Evolutionary conservation across 2,329 filamentous ascomycete genomes (phyloP).

Genomic region (Aureobasidium sp.): DNA sequence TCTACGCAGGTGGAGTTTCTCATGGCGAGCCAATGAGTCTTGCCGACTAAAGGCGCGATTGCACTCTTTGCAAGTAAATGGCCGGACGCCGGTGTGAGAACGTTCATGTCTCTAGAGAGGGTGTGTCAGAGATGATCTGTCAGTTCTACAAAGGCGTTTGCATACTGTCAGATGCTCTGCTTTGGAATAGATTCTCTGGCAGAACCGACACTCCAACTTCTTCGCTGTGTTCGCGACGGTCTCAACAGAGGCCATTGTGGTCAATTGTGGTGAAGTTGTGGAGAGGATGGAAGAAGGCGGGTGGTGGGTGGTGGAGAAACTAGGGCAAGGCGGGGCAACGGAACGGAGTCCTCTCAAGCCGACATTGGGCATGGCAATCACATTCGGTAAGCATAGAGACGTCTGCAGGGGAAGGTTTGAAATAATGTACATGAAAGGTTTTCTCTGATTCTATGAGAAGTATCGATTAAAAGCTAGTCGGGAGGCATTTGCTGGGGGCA

Average conservation of each 20-base stretch:
- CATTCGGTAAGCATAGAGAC: background rate
- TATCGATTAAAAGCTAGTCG: slow-evolving; percentile 9
- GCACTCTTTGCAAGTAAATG: slow-evolving; percentile 34
- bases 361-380: background rate
- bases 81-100: slow-evolving; percentile 34
- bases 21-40: slow-evolving; percentile 37
- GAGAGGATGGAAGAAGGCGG: background rate
- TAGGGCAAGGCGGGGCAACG: background rate
- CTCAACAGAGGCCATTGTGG: slow-evolving; percentile 2
- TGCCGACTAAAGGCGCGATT: slow-evolving; percentile 34
- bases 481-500: background rate
- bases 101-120: slow-evolving; percentile 34
- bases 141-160: background rate
- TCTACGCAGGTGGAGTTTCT: slow-evolving; percentile 29
- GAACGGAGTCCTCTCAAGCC: background rate
- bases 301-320: background rate
- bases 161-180: slow-evolving; percentile 12
- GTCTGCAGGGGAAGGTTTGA: background rate
- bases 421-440: background rate
- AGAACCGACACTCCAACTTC: slow-evolving; percentile 29
- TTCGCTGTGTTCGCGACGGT: background rate
- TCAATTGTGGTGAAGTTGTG: background rate
- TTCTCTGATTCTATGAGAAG: background rate
- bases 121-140: background rate
- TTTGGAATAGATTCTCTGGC: slow-evolving; percentile 33